phyloP scores from a whole-genome alignment of 2,329 filamentous ascomycete genomes.

The Biscogniauxia sp. region DNA sequence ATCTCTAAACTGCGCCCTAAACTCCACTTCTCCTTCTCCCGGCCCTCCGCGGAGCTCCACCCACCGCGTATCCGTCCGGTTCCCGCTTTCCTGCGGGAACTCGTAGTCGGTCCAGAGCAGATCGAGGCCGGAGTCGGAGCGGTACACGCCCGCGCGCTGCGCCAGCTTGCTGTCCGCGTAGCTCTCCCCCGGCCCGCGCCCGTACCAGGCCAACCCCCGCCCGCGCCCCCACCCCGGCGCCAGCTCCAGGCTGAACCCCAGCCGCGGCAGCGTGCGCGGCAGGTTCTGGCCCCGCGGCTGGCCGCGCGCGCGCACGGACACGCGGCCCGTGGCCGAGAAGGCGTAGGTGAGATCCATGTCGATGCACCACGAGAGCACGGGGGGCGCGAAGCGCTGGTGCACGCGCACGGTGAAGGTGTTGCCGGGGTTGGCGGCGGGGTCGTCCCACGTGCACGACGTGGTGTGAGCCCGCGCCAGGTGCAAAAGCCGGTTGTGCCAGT shows the following conservation, averaged over 20 bases:
- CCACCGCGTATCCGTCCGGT: conserved; percentile 63
- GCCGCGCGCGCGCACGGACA: conserved; percentile 49
- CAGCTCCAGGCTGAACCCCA: conserved; percentile 54
- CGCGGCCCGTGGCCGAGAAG: conserved; percentile 43
- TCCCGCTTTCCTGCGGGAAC: conserved; percentile 65
- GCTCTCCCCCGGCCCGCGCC: conserved; percentile 64
- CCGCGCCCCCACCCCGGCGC: conserved; percentile 22
- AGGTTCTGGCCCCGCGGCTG: conserved; percentile 47
- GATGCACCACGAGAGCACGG: conserved; percentile 60
- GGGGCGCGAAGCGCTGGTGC: conserved; percentile 55
- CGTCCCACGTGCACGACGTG: conserved; percentile 29
- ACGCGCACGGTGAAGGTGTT: conserved; percentile 43
- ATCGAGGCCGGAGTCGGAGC: no score
- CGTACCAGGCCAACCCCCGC: conserved; percentile 61
- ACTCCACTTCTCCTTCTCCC: conserved; percentile 19
- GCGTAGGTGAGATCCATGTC: conserved; percentile 53
- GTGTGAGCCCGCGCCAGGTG: conserved; percentile 41
- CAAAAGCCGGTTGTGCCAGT: conserved; percentile 51
- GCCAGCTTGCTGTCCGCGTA: conserved; percentile 66
- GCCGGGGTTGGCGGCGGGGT: conserved; percentile 16
- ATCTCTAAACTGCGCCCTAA: conserved; percentile 29
- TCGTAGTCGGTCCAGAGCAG: conserved; percentile 66
- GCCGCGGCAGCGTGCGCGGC: conserved; percentile 58
- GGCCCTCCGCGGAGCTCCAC: conserved; percentile 40
- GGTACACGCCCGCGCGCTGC: conserved; percentile 55